Conservation (phyloP, 495 filamentous ascomycete genomes). For the Tuber melanosporum region DNA sequence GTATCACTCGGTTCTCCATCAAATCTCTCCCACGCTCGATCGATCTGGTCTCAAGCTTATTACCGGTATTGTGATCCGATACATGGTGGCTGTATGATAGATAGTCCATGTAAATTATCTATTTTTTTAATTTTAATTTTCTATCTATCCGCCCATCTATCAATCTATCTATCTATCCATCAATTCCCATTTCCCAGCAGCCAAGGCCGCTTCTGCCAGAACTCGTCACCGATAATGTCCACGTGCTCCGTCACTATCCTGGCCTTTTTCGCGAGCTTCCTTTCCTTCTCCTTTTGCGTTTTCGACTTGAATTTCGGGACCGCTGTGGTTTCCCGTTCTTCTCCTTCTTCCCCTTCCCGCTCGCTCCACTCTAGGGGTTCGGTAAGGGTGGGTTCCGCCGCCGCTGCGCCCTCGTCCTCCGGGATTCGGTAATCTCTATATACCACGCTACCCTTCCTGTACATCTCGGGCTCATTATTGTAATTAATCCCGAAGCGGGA, state of each 20-base stretch:
- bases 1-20: slow-evolving; percentile 14
- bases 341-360: slow-evolving; percentile 11
- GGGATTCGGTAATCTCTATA: slow-evolving; percentile 62
- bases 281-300: slow-evolving; percentile 69
- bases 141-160: slow-evolving; percentile 5
- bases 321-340: neutral
- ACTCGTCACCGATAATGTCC: slow-evolving; percentile 89
- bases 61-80: neutral
- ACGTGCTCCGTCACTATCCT: slow-evolving; percentile 71
- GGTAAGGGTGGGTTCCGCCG: slow-evolving; percentile 44
- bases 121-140: neutral
- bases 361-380: slow-evolving; percentile 50
- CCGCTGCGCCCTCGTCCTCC: neutral
- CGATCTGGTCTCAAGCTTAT: neutral
- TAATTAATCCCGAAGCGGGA: slow-evolving; percentile 88
- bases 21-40: neutral
- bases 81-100: neutral
- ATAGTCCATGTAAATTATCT: neutral
- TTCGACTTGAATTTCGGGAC: slow-evolving; percentile 50
- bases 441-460: slow-evolving; percentile 84
- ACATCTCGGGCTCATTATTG: slow-evolving; percentile 89
- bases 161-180: neutral
- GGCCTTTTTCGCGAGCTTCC: slow-evolving; percentile 65
- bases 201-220: slow-evolving; percentile 84
- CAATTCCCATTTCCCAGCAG: slow-evolving; percentile 48